phyloP scores from a whole-genome alignment of 768 basidiomycete genomes.

The Naganishia vaughanmartiniae region DNA sequence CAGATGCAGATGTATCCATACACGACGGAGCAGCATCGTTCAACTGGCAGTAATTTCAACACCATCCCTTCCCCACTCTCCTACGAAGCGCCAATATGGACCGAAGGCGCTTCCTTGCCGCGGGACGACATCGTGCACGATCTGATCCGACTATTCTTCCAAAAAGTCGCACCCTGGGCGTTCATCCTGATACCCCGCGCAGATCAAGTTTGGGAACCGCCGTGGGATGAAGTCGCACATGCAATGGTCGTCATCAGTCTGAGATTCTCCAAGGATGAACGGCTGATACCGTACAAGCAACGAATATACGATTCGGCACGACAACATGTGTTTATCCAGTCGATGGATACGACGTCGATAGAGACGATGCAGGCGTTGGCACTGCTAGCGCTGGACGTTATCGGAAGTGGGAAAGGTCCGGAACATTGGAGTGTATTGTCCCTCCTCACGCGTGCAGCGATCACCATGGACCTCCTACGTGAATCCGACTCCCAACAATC shows the following conservation, averaged over 20 bases:
- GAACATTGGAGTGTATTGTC: slow-evolving; percentile 50
- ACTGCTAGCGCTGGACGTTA: slow-evolving; percentile 49
- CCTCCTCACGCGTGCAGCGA: slow-evolving; percentile 48
- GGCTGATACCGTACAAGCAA: slow-evolving; percentile 34
- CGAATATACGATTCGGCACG: slow-evolving; percentile 45
- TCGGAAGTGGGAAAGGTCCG: slow-evolving; percentile 51
- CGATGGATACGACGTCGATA: slow-evolving; percentile 49
- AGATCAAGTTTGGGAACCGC: slow-evolving; percentile 35
- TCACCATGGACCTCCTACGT: slow-evolving; percentile 46
- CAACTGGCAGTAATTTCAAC: background rate
- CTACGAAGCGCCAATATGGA: slow-evolving; percentile 25
- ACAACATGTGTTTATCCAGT: slow-evolving; percentile 47
- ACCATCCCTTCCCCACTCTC: slow-evolving; percentile 21
- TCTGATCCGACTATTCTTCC: slow-evolving; percentile 45
- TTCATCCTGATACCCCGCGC: slow-evolving; percentile 46
- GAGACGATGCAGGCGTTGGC: slow-evolving; percentile 50
- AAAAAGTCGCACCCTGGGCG: slow-evolving; percentile 49
- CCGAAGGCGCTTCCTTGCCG: slow-evolving; percentile 38
- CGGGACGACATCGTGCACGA: slow-evolving; percentile 48
- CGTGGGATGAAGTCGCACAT: slow-evolving; percentile 49
- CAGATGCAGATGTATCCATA: slow-evolving; percentile 14
- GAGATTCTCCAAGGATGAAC: slow-evolving; percentile 44
- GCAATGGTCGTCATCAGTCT: slow-evolving; percentile 51
- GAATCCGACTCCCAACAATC: slow-evolving; percentile 20
- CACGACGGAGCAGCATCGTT: background rate